Percentiles rank a stretch among this genome's conserved stretches.
Evolutionary conservation across 108 stramenopile genomes (phyloP).

Genomic region (Thalassiosira profunda): DNA sequence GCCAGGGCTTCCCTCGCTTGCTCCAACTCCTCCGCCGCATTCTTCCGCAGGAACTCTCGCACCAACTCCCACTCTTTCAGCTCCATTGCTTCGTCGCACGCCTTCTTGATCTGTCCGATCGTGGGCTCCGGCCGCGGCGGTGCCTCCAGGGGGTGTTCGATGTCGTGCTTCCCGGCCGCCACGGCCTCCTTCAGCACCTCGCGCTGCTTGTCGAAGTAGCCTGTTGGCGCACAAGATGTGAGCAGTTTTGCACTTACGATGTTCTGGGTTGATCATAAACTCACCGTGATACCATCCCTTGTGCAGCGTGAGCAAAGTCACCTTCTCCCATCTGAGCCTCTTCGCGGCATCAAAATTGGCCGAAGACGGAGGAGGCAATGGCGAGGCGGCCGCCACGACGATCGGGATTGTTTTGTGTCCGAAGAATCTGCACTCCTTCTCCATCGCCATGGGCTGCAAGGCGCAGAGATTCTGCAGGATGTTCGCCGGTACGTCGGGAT

Average conservation of each 20-base stretch:
- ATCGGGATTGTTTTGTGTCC: constrained; percentile 11
- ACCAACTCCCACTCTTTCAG: constrained; percentile 31
- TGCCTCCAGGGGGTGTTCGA: not conserved
- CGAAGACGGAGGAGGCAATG: constrained; percentile 10
- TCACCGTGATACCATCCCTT: constrained; percentile 6
- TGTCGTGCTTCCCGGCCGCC: no score
- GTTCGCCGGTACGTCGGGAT: constrained; percentile 24
- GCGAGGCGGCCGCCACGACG: constrained; percentile 31
- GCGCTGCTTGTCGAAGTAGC: no score
- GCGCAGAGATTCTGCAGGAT: constrained; percentile 4
- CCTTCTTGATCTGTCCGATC: constrained; percentile 9
- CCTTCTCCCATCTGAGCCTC: constrained; percentile 35
- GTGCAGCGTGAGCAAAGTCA: constrained; percentile 5
- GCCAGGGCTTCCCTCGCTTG: not conserved
- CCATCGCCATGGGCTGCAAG: constrained; percentile 24
- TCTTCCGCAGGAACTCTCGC: constrained; percentile 8
- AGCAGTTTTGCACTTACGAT: no score
- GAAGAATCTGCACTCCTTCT: constrained; percentile 14
- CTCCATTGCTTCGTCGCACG: constrained; percentile 24
- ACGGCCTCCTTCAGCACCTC: no score
- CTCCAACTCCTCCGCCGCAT: no score
- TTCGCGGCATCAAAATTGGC: not conserved
- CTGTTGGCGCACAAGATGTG: no score
- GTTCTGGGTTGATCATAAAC: not conserved
- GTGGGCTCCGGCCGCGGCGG: constrained; percentile 10